Evolutionary conservation across 208 protist genomes (phyloP).

Genomic region (Acanthamoeba castellanii): DNA sequence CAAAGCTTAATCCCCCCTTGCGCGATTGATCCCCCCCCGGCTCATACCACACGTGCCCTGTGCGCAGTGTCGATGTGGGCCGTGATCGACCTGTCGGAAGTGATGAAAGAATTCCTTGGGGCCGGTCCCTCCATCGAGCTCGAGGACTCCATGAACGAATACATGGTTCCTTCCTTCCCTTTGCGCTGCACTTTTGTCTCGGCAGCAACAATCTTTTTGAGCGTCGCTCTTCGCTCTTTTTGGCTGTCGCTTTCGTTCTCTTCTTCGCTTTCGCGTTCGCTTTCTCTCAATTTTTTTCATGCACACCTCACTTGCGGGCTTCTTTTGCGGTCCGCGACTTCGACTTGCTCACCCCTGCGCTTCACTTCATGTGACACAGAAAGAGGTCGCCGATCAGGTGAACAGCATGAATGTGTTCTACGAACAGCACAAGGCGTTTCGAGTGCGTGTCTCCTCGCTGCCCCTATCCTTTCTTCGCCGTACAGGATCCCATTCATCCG

Average conservation of each 20-base stretch:
- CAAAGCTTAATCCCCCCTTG: too few species aligned
- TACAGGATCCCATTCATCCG: not conserved
- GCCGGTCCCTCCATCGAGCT: not conserved
- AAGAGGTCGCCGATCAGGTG: not conserved
- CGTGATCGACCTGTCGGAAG: not conserved
- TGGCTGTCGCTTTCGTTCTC: not conserved
- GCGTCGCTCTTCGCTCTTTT: not conserved
- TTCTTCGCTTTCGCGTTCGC: not conserved
- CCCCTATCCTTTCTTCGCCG: not conserved
- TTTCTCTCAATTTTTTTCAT: not conserved
- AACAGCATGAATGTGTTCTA: not conserved
- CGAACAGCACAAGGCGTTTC: not conserved
- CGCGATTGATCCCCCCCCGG: too few species aligned
- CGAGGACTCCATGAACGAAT: not conserved
- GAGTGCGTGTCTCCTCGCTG: not conserved
- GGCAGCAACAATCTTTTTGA: too few species aligned
- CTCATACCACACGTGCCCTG: not conserved
- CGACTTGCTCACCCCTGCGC: too few species aligned
- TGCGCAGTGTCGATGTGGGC: conserved; percentile 7
- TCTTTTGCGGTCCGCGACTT: not conserved
- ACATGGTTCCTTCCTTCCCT: not conserved
- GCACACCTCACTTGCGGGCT: not conserved
- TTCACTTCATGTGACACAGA: not conserved
- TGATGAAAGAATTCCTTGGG: conserved; percentile 8
- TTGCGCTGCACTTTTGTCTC: not conserved